phyloP scores from a whole-genome alignment of 2,329 filamentous ascomycete species.

The Colletotrichum costaricense region DNA sequence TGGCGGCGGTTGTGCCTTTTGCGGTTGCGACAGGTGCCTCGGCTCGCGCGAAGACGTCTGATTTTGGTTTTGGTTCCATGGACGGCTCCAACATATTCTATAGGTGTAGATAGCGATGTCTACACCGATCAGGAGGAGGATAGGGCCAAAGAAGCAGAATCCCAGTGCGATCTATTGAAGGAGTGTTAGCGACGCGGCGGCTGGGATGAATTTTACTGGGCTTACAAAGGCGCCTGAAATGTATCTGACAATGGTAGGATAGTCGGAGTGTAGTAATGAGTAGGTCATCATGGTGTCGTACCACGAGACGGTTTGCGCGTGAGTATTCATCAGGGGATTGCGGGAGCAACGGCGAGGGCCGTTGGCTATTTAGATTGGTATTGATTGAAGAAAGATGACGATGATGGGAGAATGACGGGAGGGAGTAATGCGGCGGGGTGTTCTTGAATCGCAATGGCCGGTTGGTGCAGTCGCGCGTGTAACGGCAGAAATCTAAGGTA shows the following conservation, averaged over 20 bases:
- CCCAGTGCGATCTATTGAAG: conserved; percentile 54
- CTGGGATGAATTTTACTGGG: background rate
- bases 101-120: conserved; percentile 66
- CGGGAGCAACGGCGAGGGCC: background rate
- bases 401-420: background rate
- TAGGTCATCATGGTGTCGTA: conserved; percentile 26
- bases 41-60: background rate
- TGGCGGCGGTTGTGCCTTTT: background rate
- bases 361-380: background rate
- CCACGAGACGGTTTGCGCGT: conserved; percentile 37
- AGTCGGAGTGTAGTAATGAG: conserved; percentile 27
- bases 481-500: background rate
- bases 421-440: background rate
- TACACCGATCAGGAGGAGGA: conserved; percentile 59
- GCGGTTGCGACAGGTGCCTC: background rate
- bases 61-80: conserved; percentile 11
- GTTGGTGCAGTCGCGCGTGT: background rate
- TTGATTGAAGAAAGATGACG: background rate
- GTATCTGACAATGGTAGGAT: conserved; percentile 47
- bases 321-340: background rate
- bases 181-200: conserved; percentile 5
- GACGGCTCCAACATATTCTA: conserved; percentile 50
- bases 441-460: background rate
- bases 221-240: conserved; percentile 54
- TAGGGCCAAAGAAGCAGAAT: conserved; percentile 58